Percentiles rank a stretch among this genome's conserved stretches.
Conservation (phyloP, 2,329 filamentous ascomycete genomes). For the Colletotrichum siamense region DNA sequence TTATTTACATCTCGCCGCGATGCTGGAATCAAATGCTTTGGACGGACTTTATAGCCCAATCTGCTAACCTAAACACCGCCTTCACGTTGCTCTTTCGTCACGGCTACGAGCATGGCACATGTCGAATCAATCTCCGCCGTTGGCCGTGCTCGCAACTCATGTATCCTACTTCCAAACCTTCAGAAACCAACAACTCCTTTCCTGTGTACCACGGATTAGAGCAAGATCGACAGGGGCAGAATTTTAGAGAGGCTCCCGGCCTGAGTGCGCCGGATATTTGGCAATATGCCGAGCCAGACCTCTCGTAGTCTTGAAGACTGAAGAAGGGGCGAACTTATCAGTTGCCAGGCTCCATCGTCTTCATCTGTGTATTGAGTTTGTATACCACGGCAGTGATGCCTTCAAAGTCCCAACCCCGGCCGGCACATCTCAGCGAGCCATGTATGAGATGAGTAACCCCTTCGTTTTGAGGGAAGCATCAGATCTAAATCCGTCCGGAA, state of each 20-base stretch:
- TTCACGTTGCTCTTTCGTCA: neutral
- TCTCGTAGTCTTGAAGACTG: neutral
- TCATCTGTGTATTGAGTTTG: neutral
- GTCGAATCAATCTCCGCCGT: neutral
- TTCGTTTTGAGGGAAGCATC: neutral
- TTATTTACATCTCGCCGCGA: neutral
- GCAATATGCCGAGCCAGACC: rapidly evolving
- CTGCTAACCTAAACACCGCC: neutral
- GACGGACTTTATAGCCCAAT: rapidly evolving
- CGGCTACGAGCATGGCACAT: neutral
- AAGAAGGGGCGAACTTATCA: rapidly evolving
- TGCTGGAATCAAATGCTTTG: neutral
- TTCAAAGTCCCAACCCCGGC: neutral
- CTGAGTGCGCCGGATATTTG: neutral
- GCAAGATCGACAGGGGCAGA: neutral
- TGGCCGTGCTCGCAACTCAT: neutral
- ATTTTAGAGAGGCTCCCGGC: neutral
- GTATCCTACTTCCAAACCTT: neutral
- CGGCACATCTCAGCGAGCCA: neutral
- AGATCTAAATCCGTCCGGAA: too few relatives aligned
- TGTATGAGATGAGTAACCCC: neutral
- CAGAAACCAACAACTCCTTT: neutral
- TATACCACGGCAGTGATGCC: neutral
- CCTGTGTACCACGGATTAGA: neutral
- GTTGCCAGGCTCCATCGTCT: neutral